A percentile compares a stretch with the other conserved stretches of the same genome.
Evolutionary conservation across 768 basidiomycete genomes (phyloP).

Genomic region (Podaxis sp.): DNA sequence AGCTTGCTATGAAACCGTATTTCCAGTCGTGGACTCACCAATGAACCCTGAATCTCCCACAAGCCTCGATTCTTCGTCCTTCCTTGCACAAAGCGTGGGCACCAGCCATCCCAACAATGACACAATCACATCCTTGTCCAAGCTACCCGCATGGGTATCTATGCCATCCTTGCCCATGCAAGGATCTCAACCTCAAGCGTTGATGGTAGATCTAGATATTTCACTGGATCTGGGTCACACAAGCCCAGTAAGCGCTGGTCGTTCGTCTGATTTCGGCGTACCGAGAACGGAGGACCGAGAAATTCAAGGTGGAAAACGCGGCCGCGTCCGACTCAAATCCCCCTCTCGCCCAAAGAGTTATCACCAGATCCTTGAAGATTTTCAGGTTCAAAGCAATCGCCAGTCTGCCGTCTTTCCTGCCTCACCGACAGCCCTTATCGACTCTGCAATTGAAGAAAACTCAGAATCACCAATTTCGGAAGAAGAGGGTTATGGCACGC

Average conservation of each 20-base stretch:
- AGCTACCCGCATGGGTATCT: conserved; percentile 55
- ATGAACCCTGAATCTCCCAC: conserved; percentile 18
- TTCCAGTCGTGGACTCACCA: conserved; percentile 55
- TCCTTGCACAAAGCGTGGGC: conserved; percentile 1
- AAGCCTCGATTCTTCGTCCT: conserved; percentile 9
- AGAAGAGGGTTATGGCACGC: conserved; percentile 20
- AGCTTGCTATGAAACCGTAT: conserved; percentile 84
- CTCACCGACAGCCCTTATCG: neutral
- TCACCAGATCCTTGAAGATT: conserved; percentile 66
- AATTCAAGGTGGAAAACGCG: conserved; percentile 23
- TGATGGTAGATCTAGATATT: conserved; percentile 45
- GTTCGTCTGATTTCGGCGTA: neutral
- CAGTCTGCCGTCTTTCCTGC: neutral
- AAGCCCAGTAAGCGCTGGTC: conserved; percentile 4
- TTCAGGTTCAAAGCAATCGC: conserved; percentile 29
- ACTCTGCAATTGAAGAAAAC: conserved; percentile 16
- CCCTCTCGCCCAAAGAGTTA: conserved; percentile 60
- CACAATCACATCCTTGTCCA: conserved; percentile 51
- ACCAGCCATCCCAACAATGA: conserved; percentile 21
- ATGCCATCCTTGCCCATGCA: conserved; percentile 49
- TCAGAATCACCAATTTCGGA: conserved; percentile 17
- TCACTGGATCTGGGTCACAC: conserved; percentile 21
- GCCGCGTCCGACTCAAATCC: conserved; percentile 33
- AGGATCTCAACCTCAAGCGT: conserved; percentile 37
- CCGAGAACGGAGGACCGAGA: conserved; percentile 5